Percentiles rank a stretch among this genome's conserved stretches.
phyloP scores from a whole-genome alignment of 192 early-diverging fungal species.

The Kappamyces sp. region DNA sequence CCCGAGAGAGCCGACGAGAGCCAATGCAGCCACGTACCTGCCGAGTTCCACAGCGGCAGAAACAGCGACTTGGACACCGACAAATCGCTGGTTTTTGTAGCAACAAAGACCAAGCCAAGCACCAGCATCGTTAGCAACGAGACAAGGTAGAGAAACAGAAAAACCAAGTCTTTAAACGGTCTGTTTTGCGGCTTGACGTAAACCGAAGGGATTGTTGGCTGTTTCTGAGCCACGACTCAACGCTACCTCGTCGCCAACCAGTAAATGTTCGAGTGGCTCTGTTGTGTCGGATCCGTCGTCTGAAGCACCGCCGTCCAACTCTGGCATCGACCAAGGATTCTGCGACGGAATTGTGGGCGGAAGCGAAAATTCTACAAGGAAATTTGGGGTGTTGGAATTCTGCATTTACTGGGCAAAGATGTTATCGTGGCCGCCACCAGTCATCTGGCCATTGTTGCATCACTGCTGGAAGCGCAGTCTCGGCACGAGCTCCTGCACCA shows the following conservation, averaged over 20 bases:
- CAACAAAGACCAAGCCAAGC: slow-evolving; percentile 3
- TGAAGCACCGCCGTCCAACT: background rate
- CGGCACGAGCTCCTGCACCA: background rate
- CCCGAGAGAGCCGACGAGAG: too few relatives aligned
- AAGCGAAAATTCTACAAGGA: slow-evolving; percentile 13
- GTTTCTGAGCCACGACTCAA: background rate
- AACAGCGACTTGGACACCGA: slow-evolving; percentile 12
- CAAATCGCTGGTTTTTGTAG: slow-evolving; percentile 6
- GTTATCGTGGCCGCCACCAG: background rate
- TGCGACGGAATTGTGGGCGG: slow-evolving; percentile 6
- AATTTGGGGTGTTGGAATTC: background rate
- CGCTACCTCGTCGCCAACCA: background rate
- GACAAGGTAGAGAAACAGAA: slow-evolving; percentile 11
- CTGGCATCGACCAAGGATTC: too few relatives aligned
- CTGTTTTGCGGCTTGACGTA: slow-evolving; percentile 14
- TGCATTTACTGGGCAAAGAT: too few relatives aligned
- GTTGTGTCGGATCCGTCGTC: background rate
- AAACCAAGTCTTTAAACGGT: slow-evolving; percentile 2
- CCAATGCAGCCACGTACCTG: slow-evolving; percentile 3
- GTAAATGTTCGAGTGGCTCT: slow-evolving; percentile 1
- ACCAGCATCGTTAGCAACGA: background rate
- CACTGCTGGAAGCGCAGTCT: background rate
- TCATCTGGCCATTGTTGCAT: slow-evolving; percentile 2
- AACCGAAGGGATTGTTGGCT: slow-evolving; percentile 6
- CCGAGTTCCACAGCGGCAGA: background rate